A percentile compares a stretch with the other conserved stretches of the same genome.
phyloP scores from a whole-genome alignment of 73 alveolate species.

The Blepharisma japonicum region DNA sequence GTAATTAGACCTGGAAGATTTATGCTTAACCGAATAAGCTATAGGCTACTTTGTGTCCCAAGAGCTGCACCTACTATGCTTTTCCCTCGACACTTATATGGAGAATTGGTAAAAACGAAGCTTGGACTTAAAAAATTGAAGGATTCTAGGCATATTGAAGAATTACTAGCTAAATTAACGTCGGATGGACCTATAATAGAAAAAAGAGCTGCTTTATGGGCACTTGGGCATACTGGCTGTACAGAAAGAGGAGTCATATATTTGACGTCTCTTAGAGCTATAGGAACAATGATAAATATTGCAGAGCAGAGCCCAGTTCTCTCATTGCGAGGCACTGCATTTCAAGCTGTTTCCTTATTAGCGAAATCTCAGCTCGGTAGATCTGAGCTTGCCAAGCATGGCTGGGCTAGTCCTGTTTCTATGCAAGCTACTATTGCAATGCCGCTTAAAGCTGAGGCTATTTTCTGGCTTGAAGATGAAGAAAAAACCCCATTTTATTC shows the following conservation, averaged over 20 bases:
- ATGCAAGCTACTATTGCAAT: slow-evolving; percentile 12
- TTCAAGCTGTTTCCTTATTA: slow-evolving; percentile 14
- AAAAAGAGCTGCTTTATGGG: slow-evolving; percentile 29
- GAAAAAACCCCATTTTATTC: not conserved
- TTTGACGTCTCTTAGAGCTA: not conserved
- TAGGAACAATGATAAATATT: not conserved
- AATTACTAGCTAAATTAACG: slow-evolving; percentile 32
- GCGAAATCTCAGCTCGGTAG: slow-evolving; percentile 15
- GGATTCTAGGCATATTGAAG: slow-evolving; percentile 44
- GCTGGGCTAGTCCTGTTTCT: not conserved
- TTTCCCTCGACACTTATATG: slow-evolving; percentile 59
- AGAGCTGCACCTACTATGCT: slow-evolving; percentile 50
- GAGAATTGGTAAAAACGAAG: slow-evolving; percentile 62
- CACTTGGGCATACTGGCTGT: slow-evolving; percentile 30
- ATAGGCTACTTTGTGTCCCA: slow-evolving; percentile 35
- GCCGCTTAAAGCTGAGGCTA: slow-evolving; percentile 2
- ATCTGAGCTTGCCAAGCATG: slow-evolving; percentile 13
- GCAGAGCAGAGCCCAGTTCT: slow-evolving; percentile 1
- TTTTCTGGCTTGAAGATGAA: not conserved
- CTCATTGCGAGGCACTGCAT: slow-evolving; percentile 29
- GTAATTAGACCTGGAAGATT: not conserved
- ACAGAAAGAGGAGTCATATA: slow-evolving; percentile 16
- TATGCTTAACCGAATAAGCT: slow-evolving; percentile 18
- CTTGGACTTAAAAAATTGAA: slow-evolving; percentile 44
- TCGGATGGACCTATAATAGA: not conserved